phyloP scores from a whole-genome alignment of 2,329 filamentous ascomycete genomes.

The Emmonsiellopsis sp. region DNA sequence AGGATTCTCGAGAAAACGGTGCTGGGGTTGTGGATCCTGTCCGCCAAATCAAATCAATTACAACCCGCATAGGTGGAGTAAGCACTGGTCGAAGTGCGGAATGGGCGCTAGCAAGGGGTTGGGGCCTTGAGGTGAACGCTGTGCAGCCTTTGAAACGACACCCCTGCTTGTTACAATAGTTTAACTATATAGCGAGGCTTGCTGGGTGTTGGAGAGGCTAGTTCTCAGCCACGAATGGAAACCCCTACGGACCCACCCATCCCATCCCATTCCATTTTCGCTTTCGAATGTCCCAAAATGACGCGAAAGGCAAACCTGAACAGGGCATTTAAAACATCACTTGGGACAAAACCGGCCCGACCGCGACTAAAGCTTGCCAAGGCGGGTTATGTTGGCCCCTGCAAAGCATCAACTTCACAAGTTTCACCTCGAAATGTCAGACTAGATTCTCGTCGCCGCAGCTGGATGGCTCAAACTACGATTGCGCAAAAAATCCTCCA shows the following conservation, averaged over 20 bases:
- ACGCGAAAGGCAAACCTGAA: neutral
- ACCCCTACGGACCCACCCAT: neutral
- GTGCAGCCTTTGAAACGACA: constrained; percentile 3
- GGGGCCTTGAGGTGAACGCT: neutral
- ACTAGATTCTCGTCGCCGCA: neutral
- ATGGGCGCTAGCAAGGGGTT: neutral
- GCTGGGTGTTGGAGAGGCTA: neutral
- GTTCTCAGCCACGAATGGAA: neutral
- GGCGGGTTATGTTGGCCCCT: neutral
- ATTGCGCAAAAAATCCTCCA: neutral
- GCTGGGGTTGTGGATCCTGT: neutral
- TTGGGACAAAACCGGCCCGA: neutral
- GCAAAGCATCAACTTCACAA: neutral
- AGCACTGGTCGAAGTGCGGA: neutral
- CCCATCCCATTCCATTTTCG: neutral
- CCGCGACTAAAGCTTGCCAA: neutral
- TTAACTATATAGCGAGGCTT: neutral
- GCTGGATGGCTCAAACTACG: neutral
- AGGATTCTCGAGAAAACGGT: neutral
- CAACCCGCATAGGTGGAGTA: neutral
- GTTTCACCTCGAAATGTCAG: neutral
- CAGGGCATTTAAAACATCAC: neutral
- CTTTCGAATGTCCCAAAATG: neutral
- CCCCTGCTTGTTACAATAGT: neutral
- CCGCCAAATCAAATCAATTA: neutral